Evolutionary conservation across 2,329 filamentous ascomycete genomes (phyloP), one percentile per base, ranked within the genome.

Genomic region (Cordyceps cateniannulata): DNA sequence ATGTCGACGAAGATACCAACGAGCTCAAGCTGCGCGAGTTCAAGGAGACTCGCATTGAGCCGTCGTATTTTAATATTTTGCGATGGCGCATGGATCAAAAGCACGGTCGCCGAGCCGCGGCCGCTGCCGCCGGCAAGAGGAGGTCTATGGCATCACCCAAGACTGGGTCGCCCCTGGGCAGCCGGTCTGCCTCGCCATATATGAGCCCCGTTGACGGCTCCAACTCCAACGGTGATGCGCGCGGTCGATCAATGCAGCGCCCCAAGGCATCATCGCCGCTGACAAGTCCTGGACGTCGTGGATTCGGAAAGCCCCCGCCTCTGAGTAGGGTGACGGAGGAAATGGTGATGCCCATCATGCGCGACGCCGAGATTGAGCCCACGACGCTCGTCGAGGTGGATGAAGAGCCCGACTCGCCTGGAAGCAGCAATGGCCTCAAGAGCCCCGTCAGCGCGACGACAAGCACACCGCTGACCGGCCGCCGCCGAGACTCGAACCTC

Each of bases 41-140:
- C 80, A 95, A 91, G 80, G 84, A 87, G 57, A 85, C 89, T 66
- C 91, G 91, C 59, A 90, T 97, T 59, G 93, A 98, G 75, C 95
- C 95, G 22, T 83, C 88, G 27, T 99, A 98, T 74, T 87, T 99
- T 70, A 93, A 96, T 71, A 96, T 99, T 70, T 79, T 99, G 68
- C 85, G 95, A 67, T 98, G 95, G 92, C 87, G 95, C 71, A 87
- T 89, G 76, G 95, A 99, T 72, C 93, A 98, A 73, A 98, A 96
- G 77, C 89, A 95, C 72, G 93, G 93, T 52, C 83, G 95, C 62
- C 79, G 81, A 38, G 72, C 55, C 16, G 55, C 56, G n/a, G 24
- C 44, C 16, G 55, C 51, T 18, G 35, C 44, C 25, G 75, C 73
- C 45, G 75, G 74, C 57, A 82, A 83, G 72, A 80, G 85, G 62